A percentile compares a stretch with the other conserved stretches of the same genome.
These are phyloP conservation scores for Pyronema omphalodes DNA, from an alignment of 495 filamentous ascomycete species.

Conservation along the genomic window DNA sequence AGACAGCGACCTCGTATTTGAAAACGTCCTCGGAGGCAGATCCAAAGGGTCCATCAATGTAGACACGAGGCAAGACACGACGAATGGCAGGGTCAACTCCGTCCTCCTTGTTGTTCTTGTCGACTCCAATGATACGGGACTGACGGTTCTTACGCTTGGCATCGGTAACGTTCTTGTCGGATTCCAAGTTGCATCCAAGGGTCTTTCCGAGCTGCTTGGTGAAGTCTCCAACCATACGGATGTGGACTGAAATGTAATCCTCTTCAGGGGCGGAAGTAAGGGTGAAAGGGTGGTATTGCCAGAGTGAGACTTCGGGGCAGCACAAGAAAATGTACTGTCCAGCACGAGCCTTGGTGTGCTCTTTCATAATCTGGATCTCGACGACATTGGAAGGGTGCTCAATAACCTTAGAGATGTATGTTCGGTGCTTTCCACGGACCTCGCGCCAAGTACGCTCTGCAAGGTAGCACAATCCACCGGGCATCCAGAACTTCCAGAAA, in stretches of 20 bases:
- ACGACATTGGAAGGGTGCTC: constrained; percentile 68
- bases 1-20: constrained; percentile 53
- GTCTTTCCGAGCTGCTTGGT: constrained; percentile 43
- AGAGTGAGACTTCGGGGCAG: constrained; percentile 61
- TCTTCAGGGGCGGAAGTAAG: constrained; percentile 65
- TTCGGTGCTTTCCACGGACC: constrained; percentile 51
- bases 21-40: constrained; percentile 60
- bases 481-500: constrained; percentile 70
- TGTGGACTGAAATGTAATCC: constrained; percentile 64
- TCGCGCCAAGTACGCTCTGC: constrained; percentile 51
- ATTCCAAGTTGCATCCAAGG: constrained; percentile 51
- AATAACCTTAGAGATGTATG: constrained; percentile 65
- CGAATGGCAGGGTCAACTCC: constrained; percentile 47
- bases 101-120: constrained; percentile 35
- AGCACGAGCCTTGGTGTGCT: constrained; percentile 53
- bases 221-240: constrained; percentile 54
- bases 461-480: constrained; percentile 53
- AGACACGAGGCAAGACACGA: constrained; percentile 51
- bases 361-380: constrained; percentile 75
- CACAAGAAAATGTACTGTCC: constrained; percentile 72
- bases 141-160: constrained; percentile 31
- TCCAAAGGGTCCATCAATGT: constrained; percentile 65
- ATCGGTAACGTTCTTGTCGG: constrained; percentile 21
- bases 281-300: constrained; percentile 66
- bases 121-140: constrained; percentile 41